These are phyloP conservation scores for Raphanus sativus DNA, from an alignment of 345 rosid species.

Conservation along the genomic window DNA sequence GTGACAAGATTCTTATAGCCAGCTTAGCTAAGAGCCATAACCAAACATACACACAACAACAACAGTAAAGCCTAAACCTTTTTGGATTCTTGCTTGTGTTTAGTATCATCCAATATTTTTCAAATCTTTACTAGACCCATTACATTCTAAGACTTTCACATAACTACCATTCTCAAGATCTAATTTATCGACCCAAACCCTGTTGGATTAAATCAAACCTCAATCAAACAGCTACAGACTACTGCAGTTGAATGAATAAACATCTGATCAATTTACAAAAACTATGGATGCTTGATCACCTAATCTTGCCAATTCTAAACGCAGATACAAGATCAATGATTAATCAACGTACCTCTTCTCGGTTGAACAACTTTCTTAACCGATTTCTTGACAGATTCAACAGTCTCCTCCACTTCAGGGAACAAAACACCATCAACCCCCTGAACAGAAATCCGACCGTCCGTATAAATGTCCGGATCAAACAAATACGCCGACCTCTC, in stretches of 20 bases:
- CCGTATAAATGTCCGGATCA: constrained; percentile 86
- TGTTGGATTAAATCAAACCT: no score
- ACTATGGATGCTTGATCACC: constrained; percentile 3
- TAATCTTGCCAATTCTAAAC: constrained; percentile 1
- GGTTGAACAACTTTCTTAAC: constrained; percentile 66
- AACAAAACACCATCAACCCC: constrained; percentile 75
- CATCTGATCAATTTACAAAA: no score
- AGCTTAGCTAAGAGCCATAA: constrained; percentile 11
- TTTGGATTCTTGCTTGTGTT: constrained; percentile 21
- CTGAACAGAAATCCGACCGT: constrained; percentile 77
- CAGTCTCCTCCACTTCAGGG: constrained; percentile 44
- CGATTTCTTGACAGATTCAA: constrained; percentile 36
- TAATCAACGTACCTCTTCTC: constrained; percentile 68
- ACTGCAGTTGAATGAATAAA: no score
- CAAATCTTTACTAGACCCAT: not conserved
- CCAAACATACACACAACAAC: constrained; percentile 7
- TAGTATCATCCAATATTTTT: not conserved
- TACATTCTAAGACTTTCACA: not conserved
- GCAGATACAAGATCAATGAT: not conserved
- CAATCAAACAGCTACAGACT: no score
- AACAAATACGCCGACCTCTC: constrained; percentile 78
- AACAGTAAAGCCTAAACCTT: not conserved
- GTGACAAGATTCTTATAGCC: constrained; percentile 23
- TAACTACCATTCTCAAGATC: no score
- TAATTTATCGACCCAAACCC: no score